These are phyloP conservation scores for Aspergillus japonicus DNA, from an alignment of 2,329 filamentous ascomycete genomes.

Conservation along the genomic window DNA sequence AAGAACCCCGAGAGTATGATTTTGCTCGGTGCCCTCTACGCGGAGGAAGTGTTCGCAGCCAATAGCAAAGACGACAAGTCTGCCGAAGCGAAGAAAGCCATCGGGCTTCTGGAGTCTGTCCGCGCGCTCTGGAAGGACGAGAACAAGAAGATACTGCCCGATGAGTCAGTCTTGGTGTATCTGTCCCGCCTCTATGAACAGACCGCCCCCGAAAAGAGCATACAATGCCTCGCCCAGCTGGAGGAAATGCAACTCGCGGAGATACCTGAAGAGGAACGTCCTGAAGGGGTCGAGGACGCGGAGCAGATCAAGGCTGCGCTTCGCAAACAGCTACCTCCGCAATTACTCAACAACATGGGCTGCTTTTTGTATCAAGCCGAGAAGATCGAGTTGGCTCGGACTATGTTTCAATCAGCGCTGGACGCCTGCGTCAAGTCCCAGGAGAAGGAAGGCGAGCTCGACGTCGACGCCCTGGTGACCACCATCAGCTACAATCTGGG, in stretches of 20 bases:
- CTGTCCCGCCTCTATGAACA: constrained; percentile 86
- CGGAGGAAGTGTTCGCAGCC: constrained; percentile 85
- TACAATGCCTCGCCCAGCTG: constrained; percentile 88
- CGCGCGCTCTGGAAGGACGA: constrained; percentile 88
- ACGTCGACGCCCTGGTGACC: constrained; percentile 88
- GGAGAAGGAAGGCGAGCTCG: constrained; percentile 70
- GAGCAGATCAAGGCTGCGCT: constrained; percentile 58
- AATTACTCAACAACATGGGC: constrained; percentile 94
- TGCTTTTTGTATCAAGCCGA: constrained; percentile 92
- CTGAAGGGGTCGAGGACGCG: constrained; percentile 60
- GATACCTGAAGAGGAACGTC: constrained; percentile 67
- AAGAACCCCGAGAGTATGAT: constrained; percentile 87
- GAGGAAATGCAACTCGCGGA: constrained; percentile 85
- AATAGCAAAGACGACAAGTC: constrained; percentile 88
- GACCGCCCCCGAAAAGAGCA: constrained; percentile 81
- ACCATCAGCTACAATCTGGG: constrained; percentile 97
- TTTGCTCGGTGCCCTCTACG: constrained; percentile 84
- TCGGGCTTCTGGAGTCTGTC: constrained; percentile 78
- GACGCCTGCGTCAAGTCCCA: constrained; percentile 80
- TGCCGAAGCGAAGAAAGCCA: constrained; percentile 80
- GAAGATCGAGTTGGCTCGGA: constrained; percentile 73
- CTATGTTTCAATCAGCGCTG: constrained; percentile 89
- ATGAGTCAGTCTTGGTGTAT: constrained; percentile 86
- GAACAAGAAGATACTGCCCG: constrained; percentile 76
- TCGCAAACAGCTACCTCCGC: constrained; percentile 78